Base-by-base conservation (phyloP, 2,329 filamentous ascomycete genomes). In the Penicillium sp. region DNA sequence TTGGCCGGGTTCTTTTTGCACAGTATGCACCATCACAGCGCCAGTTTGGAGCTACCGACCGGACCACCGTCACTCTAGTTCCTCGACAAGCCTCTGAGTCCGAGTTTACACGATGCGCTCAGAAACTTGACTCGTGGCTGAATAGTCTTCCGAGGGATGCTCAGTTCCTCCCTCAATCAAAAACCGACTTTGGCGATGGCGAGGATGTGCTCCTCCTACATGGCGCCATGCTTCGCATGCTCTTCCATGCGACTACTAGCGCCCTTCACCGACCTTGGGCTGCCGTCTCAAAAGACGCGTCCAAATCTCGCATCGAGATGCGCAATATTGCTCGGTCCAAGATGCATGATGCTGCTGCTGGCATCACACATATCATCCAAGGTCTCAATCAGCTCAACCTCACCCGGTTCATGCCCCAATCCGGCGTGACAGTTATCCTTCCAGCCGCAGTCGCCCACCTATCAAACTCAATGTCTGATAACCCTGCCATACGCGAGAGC, bases 361-460 rank as follows among this genome's bases (percentile, higher is more conserved):
- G 88, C 44, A 94, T 93, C 58, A 93, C 89, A 0, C 79, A 80
- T 46, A 89, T 93, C 66, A 84, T 86, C 0, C 79, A 84, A 29
- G 83, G 87, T 49, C 75, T 95, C 27, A 84, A 87, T 61, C 75
- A 79, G 32, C 74, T 84, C 35, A 78, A 81, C 18, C 77, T 94
- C 1, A 87, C 90, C 50, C 79, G 77, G 42, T 93, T 82, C 57
- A 76, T 94, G 1, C 88, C 89, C 1, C 91, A 88, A 0, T 89
- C 87, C 0, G 88, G 87, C 26, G 87, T 94, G 13, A 94, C 89
- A 0, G 87, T 91, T 24, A 82, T 94, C 11, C 77, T 93, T 5
- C 88, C 89, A 0, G 89, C 89, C 18, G 89, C 93, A 71, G 91
- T 94, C 52, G 90, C 91, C 37, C 89, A 95, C 61, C 77, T 95